Base-by-base conservation (phyloP, 2,329 filamentous ascomycete genomes). In the Neonectria punicea region DNA sequence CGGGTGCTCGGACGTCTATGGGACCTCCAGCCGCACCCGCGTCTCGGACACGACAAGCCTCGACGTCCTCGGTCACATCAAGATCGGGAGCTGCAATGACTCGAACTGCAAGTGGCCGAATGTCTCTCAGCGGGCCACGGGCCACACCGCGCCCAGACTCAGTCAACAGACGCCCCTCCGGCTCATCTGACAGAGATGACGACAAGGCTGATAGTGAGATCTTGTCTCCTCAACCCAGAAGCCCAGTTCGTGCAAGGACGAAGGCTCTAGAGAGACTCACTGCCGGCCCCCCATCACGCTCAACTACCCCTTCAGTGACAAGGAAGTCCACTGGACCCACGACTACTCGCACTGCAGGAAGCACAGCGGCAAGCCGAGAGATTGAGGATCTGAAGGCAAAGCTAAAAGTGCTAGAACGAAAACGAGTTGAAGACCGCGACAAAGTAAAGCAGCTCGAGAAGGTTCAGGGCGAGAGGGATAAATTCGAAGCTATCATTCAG, bases 311-410 rank as follows among this genome's bases (percentile, higher is more conserved):
- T n/a, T 74, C 79, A 22, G 71, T 78, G 3, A 65, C 72, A 36
- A 75, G 71, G 49, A 78, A 75, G 44, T 67, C 77, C 20, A 30
- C 76, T 41, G 69, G 77, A 3, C 69, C 76, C 36, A 67, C 77
- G 13, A 70, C 74, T 30, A 60, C 72, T 16, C 70, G 75, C 72
- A 25, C 77, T 22, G 83, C 83, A 13, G 81, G 81, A 3, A 83
- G 79, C 61, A 85, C 86, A 8, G 83, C 86, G 1, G 80, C 86
- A 2, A 85, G 81, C 22, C 86, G 91, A 67, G 92, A 97, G 74
- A 89, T 95, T 20, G 94, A 98, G 70, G 93, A 97, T 69, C 83
- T 98, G 16, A 94, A 97, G 76, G 90, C 93, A 0, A 98, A 97
- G 77, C 82, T 98, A 2, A 90, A 91, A 58, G 85, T 98, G 4